Conservation (phyloP, 768 basidiomycete genomes). For the Bullera alba region DNA sequence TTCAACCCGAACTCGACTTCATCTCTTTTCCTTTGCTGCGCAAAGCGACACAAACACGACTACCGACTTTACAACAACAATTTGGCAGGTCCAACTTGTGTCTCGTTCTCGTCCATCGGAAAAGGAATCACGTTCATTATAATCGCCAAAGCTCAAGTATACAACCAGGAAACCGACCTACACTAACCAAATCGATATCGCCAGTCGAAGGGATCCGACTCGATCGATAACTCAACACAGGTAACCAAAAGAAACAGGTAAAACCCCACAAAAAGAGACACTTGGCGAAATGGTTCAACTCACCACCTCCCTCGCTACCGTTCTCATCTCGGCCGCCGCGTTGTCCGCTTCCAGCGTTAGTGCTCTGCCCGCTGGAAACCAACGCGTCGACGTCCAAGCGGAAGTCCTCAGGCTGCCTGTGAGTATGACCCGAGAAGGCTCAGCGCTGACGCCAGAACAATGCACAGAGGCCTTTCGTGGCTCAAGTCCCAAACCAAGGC, state of each 20-base stretch:
- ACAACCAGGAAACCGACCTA: too few relatives aligned
- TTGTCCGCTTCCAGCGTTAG: conserved; percentile 6
- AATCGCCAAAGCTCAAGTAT: too few relatives aligned
- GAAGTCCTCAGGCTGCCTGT: not conserved
- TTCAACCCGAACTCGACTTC: too few relatives aligned
- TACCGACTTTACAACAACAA: too few relatives aligned
- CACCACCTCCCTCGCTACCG: conserved; percentile 12
- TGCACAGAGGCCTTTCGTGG: too few relatives aligned
- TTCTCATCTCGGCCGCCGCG: conserved; percentile 13
- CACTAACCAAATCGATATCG: not conserved
- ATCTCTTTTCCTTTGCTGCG: too few relatives aligned
- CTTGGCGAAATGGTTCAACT: conserved; percentile 12
- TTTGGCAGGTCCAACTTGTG: too few relatives aligned
- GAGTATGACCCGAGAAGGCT: not conserved
- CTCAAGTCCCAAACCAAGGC: too few relatives aligned
- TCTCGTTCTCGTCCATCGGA: too few relatives aligned
- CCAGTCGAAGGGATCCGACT: not conserved
- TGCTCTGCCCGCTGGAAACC: conserved; percentile 3
- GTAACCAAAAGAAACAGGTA: not conserved
- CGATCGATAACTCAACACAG: too few relatives aligned
- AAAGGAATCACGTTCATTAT: too few relatives aligned
- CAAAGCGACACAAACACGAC: too few relatives aligned
- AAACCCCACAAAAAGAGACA: not conserved
- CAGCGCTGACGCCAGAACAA: not conserved
- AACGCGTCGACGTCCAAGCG: not conserved